These are phyloP conservation scores for Pyropia haitanensis DNA, from an alignment of 23 red algal genomes.

Conservation along the genomic window DNA sequence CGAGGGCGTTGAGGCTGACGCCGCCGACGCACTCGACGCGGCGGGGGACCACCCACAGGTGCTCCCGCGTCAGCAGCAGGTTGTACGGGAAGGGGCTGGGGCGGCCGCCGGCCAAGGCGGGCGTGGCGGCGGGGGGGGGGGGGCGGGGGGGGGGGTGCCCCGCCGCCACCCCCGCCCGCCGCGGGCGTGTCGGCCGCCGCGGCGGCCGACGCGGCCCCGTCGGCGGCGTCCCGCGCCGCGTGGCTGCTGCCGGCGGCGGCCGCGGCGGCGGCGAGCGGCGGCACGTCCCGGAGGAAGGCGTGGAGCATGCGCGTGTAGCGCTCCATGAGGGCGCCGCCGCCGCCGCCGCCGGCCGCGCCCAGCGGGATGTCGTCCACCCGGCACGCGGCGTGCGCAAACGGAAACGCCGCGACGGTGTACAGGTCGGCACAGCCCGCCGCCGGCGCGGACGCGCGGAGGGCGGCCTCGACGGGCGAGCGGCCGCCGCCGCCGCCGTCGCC, in stretches of 20 bases:
- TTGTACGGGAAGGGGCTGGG: slow-evolving; percentile 66
- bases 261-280: neutral
- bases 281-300: neutral
- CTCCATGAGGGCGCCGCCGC: neutral
- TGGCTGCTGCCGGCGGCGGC: neutral
- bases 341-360: neutral
- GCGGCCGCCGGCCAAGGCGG: neutral
- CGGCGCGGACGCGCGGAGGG: slow-evolving; percentile 8
- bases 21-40: slow-evolving; percentile 35
- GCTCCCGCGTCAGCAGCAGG: slow-evolving; percentile 48
- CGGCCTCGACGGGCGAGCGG: neutral
- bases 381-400: too few relatives aligned
- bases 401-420: neutral
- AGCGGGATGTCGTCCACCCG: too few relatives aligned
- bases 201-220: neutral
- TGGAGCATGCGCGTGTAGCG: neutral
- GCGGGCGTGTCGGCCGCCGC: too few relatives aligned
- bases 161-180: too few relatives aligned
- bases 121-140: too few relatives aligned
- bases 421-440: neutral
- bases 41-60: slow-evolving; percentile 81
- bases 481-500: slow-evolving; percentile 1
- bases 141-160: too few relatives aligned
- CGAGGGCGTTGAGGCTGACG: slow-evolving; percentile 72
- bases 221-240: neutral